Percentiles rank a stretch among this genome's conserved stretches.
These are phyloP conservation scores for Tremella yokohamensis DNA, from an alignment of 768 basidiomycete species.

Conservation along the genomic window DNA sequence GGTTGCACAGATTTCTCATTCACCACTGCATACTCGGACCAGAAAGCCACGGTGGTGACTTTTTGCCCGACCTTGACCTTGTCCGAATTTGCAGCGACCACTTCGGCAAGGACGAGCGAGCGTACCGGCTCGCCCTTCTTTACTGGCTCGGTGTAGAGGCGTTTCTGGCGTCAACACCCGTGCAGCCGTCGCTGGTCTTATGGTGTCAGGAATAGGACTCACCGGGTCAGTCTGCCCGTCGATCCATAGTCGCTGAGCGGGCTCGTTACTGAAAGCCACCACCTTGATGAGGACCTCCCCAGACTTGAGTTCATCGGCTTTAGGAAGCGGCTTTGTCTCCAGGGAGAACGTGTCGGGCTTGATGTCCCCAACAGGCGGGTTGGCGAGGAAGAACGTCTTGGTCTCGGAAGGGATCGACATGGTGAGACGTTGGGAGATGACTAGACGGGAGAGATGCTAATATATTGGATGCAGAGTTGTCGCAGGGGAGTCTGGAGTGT, in stretches of 20 bases:
- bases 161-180: constrained; percentile 13
- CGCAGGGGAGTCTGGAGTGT: too few relatives aligned
- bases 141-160: constrained; percentile 26
- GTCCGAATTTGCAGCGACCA: constrained; percentile 29
- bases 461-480: too few relatives aligned
- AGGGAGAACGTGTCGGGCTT: constrained; percentile 26
- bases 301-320: constrained; percentile 21
- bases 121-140: constrained; percentile 22
- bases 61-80: constrained; percentile 28
- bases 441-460: too few relatives aligned
- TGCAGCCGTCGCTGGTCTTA: constrained; percentile 10
- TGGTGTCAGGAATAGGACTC: too few relatives aligned
- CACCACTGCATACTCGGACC: constrained; percentile 37
- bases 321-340: constrained; percentile 13
- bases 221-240: constrained; percentile 18
- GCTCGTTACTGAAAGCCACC: constrained; percentile 40
- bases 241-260: constrained; percentile 41
- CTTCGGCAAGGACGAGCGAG: constrained; percentile 24
- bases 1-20: constrained; percentile 15
- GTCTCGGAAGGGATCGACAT: constrained; percentile 18
- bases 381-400: constrained; percentile 28
- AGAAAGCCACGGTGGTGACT: constrained; percentile 18
- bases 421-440: too few relatives aligned
- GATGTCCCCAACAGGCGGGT: constrained; percentile 32
- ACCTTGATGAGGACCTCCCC: constrained; percentile 42